A percentile compares a stretch with the other conserved stretches of the same genome.
Conservation (phyloP, 2,329 filamentous ascomycete species). For the Monilinia laxa region DNA sequence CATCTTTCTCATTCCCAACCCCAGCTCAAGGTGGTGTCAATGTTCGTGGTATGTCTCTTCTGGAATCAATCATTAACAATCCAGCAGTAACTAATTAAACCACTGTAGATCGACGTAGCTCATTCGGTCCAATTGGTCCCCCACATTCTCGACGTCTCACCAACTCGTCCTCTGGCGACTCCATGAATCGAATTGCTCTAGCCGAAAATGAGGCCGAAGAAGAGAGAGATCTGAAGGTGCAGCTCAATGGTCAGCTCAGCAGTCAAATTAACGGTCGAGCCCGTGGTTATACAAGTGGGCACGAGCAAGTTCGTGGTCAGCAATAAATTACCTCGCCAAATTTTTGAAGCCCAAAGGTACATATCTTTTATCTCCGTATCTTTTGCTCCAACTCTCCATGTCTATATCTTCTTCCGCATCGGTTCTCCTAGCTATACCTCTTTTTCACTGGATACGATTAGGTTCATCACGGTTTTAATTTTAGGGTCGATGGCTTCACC, state of each 20-base stretch:
- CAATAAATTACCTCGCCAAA: neutral
- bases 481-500: constrained; percentile 7
- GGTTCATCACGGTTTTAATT: constrained; percentile 11
- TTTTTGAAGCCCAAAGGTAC: neutral
- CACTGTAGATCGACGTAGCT: constrained; percentile 7
- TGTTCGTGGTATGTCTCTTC: constrained; percentile 19
- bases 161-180: constrained; percentile 3
- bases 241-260: neutral
- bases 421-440: neutral
- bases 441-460: constrained; percentile 2
- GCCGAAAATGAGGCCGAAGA: neutral
- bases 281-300: neutral
- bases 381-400: neutral
- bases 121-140: constrained; percentile 24
- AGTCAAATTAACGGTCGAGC: neutral
- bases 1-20: neutral
- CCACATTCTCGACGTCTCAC: constrained; percentile 19
- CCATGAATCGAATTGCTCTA: neutral
- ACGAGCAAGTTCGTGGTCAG: neutral
- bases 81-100: neutral
- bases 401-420: constrained; percentile 9
- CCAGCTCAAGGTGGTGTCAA: neutral
- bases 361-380: neutral
- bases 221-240: neutral
- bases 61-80: neutral